Conservation (phyloP, 2,329 filamentous ascomycete genomes). For the Venturiaceae sp. region DNA sequence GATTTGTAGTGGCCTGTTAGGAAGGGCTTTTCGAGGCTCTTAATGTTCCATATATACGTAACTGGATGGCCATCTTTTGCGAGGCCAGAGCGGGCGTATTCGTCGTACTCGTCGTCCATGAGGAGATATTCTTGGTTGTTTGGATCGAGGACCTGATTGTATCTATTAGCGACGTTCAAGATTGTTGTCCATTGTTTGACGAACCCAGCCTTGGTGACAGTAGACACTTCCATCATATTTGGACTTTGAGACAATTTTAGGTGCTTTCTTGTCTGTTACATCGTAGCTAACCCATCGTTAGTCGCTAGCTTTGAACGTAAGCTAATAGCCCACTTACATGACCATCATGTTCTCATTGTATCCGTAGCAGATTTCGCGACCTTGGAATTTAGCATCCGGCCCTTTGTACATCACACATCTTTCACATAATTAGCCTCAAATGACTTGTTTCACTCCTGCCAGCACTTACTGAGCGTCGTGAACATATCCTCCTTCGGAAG, state of each 20-base stretch:
- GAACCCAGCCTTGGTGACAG: slow-evolving; percentile 46
- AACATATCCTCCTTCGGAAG: slow-evolving; percentile 48
- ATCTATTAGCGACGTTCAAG: neutral
- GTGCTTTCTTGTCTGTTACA: slow-evolving; percentile 38
- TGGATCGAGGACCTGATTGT: slow-evolving; percentile 30
- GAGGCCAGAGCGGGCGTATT: slow-evolving; percentile 28
- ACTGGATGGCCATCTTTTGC: slow-evolving; percentile 34
- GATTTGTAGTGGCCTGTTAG: slow-evolving; percentile 34
- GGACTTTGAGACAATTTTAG: slow-evolving; percentile 41
- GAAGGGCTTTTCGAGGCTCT: slow-evolving; percentile 29
- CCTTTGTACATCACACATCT: slow-evolving; percentile 33
- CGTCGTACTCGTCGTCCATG: slow-evolving; percentile 43
- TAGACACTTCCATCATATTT: slow-evolving; percentile 48
- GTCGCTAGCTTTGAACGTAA: too few species aligned
- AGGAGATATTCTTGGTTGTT: slow-evolving; percentile 35
- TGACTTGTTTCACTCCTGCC: neutral
- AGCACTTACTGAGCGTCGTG: slow-evolving; percentile 51
- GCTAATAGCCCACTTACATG: slow-evolving; percentile 17
- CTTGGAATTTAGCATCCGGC: slow-evolving; percentile 37
- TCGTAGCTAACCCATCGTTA: slow-evolving; percentile 27
- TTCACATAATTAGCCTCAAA: neutral
- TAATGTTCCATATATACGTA: slow-evolving; percentile 42
- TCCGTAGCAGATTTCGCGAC: slow-evolving; percentile 45
- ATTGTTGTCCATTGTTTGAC: neutral
- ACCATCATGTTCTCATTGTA: slow-evolving; percentile 45